phyloP scores from a whole-genome alignment of 768 basidiomycete genomes.

The Suillus hirtellus region DNA sequence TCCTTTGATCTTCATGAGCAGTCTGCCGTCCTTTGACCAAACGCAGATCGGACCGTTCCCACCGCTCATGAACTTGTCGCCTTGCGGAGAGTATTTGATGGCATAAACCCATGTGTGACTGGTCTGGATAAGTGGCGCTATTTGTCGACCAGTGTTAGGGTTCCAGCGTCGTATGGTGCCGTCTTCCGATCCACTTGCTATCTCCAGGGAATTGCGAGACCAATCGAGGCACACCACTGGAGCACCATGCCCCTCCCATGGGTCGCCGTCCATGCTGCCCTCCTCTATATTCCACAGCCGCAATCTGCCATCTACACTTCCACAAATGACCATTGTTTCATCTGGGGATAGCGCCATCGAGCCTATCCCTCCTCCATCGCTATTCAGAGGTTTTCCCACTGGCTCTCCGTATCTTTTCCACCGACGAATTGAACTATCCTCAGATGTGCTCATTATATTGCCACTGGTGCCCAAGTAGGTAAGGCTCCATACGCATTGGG shows the following conservation, averaged over 20 bases:
- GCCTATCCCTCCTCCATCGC: not conserved
- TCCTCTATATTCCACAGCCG: not conserved
- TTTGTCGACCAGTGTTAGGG: not conserved
- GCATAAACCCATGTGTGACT: not conserved
- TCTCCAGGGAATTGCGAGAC: not conserved
- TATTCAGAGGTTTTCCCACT: not conserved
- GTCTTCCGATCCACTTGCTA: slow-evolving; percentile 1
- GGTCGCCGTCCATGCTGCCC: too few species aligned
- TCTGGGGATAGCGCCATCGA: not conserved
- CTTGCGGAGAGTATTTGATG: not conserved
- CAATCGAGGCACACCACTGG: not conserved
- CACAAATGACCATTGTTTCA: not conserved
- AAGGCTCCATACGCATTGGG: not conserved
- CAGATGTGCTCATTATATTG: not conserved
- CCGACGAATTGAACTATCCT: not conserved
- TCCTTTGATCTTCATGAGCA: not conserved
- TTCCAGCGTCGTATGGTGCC: slow-evolving; percentile 18
- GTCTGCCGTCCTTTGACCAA: not conserved
- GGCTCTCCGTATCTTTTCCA: not conserved
- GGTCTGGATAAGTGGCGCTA: not conserved
- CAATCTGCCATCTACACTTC: not conserved
- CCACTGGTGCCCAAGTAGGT: not conserved
- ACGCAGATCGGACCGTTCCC: not conserved
- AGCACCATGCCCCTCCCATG: not conserved
- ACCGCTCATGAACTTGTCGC: not conserved